A percentile compares a stretch with the other conserved stretches of the same genome.
Conservation (phyloP, 768 basidiomycete species). For the Hortiboletus campestris region DNA sequence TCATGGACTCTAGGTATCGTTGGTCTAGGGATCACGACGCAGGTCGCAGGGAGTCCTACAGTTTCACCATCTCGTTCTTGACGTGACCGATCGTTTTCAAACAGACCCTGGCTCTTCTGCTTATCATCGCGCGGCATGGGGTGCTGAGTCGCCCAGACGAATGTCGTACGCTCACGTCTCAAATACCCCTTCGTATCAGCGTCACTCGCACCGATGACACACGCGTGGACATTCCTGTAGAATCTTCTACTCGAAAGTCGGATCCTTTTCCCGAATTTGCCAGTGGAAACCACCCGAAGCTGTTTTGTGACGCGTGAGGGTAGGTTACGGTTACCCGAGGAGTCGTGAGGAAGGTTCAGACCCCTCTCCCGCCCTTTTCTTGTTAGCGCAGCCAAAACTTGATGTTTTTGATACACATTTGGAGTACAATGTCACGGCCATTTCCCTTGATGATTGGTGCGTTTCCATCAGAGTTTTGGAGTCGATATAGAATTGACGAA, state of each 20-base stretch:
- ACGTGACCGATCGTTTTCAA: neutral
- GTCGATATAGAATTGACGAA: too few species aligned
- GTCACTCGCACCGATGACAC: constrained; percentile 11
- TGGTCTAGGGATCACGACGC: constrained; percentile 19
- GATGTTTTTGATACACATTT: neutral
- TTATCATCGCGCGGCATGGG: constrained; percentile 20
- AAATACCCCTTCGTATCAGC: constrained; percentile 14
- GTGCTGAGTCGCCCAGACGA: constrained; percentile 1
- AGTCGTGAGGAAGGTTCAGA: neutral
- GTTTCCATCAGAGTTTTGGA: neutral
- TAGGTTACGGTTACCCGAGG: too few species aligned
- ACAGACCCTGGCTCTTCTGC: constrained; percentile 15
- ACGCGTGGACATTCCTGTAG: neutral
- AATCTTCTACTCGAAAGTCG: neutral
- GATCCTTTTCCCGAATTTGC: neutral
- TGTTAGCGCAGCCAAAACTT: neutral
- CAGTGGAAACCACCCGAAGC: neutral
- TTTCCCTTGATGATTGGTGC: too few species aligned
- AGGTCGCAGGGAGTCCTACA: constrained; percentile 15
- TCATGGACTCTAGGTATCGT: constrained; percentile 5
- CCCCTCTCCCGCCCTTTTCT: too few species aligned
- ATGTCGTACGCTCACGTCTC: neutral
- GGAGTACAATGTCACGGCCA: neutral
- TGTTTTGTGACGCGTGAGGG: constrained; percentile 3
- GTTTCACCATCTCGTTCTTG: neutral